Conservation (phyloP, 116 monocot species). For the Phalaenopsis hybrid region DNA sequence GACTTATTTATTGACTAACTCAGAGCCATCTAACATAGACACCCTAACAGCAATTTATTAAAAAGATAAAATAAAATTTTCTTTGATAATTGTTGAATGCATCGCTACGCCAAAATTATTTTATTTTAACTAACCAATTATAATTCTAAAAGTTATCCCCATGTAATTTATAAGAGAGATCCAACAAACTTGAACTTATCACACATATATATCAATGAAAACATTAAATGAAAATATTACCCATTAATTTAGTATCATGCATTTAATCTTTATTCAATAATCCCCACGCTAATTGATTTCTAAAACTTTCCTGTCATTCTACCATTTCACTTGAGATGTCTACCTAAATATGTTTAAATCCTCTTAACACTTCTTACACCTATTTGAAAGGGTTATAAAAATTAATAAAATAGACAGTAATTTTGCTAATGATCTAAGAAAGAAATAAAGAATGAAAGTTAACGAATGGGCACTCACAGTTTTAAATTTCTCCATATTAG, state of each 20-base stretch:
- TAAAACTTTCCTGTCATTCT: neutral
- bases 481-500: constrained; percentile 71
- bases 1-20: neutral
- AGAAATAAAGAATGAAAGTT: neutral
- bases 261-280: no score
- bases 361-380: neutral
- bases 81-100: neutral
- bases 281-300: no score
- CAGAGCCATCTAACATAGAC: neutral
- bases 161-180: no score
- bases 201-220: no score
- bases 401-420: neutral
- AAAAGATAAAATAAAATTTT: neutral
- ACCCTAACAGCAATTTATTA: neutral
- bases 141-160: no score
- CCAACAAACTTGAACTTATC: no score
- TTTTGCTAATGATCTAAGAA: neutral
- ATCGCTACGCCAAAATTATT: neutral
- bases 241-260: no score
- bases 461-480: constrained; percentile 31
- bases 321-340: neutral
- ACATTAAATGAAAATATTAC: no score
- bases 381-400: neutral
- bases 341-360: neutral
- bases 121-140: neutral